Evolutionary conservation across 2,329 filamentous ascomycete genomes (phyloP).

Genomic region (Colletotrichum costaricense): DNA sequence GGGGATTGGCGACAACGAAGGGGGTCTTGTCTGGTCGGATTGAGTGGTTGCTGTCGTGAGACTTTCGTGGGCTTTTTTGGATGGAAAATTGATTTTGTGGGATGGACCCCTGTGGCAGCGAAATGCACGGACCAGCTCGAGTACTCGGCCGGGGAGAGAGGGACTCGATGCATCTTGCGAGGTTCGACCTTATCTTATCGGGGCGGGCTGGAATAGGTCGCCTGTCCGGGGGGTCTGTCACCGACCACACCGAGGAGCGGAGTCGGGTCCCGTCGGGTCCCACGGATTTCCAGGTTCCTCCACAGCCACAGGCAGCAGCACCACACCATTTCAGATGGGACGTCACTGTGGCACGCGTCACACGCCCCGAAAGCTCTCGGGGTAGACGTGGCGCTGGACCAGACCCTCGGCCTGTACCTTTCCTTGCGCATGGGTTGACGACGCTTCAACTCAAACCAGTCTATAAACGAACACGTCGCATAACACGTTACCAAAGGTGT

Average conservation of each 20-base stretch:
- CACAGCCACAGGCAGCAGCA: constrained; percentile 18
- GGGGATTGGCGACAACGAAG: constrained; percentile 34
- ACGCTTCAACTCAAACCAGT: constrained; percentile 8
- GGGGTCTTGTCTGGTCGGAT: constrained; percentile 27
- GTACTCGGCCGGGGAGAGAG: background rate
- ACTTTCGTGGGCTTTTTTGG: constrained; percentile 35
- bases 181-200: constrained; percentile 21
- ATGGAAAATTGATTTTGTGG: constrained; percentile 38
- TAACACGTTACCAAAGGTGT: background rate
- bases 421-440: constrained; percentile 17
- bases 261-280: background rate
- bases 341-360: constrained; percentile 35
- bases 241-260: background rate
- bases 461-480: constrained; percentile 23
- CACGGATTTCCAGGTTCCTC: background rate
- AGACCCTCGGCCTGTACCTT: background rate
- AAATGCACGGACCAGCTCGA: constrained; percentile 25
- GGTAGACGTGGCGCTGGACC: constrained; percentile 5
- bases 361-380: background rate
- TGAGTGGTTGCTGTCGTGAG: constrained; percentile 22
- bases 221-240: constrained; percentile 1
- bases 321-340: background rate
- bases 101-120: constrained; percentile 33
- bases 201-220: background rate
- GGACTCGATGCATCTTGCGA: background rate